phyloP scores from a whole-genome alignment of 345 rosid species.

The Syzygium aromaticum region DNA sequence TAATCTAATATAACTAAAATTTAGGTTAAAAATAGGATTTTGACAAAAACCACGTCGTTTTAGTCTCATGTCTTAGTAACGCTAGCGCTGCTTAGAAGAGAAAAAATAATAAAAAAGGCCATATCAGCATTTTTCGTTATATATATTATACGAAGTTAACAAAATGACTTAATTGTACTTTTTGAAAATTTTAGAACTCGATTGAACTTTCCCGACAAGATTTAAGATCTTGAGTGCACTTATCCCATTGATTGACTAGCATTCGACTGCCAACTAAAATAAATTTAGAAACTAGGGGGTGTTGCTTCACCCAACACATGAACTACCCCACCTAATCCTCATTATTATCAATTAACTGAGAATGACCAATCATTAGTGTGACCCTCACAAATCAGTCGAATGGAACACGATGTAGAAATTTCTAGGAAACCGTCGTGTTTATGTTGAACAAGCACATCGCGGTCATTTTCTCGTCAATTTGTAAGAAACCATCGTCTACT shows the following conservation, averaged over 20 bases:
- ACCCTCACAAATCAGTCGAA: not conserved
- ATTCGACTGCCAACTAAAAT: not conserved
- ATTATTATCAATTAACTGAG: not conserved
- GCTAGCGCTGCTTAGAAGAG: not conserved
- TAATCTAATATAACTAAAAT: not conserved
- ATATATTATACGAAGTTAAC: not conserved
- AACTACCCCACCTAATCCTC: not conserved
- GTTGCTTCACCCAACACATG: not conserved
- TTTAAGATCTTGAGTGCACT: not conserved
- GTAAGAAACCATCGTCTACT: not conserved
- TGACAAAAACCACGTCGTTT: not conserved
- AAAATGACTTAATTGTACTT: rapidly evolving
- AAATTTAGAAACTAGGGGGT: not conserved
- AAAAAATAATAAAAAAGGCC: not conserved
- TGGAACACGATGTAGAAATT: not conserved
- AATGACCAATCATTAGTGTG: not conserved
- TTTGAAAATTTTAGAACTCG: rapidly evolving
- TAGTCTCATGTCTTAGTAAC: not conserved
- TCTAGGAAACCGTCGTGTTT: not conserved
- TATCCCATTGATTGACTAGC: not conserved
- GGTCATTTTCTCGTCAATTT: not conserved
- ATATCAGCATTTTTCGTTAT: not conserved
- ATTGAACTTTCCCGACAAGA: not conserved
- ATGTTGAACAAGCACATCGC: not conserved
- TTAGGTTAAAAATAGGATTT: not conserved